A percentile compares a stretch with the other conserved stretches of the same genome.
Conservation (phyloP, 2,329 filamentous ascomycete species). For the Exserohilum turcica region DNA sequence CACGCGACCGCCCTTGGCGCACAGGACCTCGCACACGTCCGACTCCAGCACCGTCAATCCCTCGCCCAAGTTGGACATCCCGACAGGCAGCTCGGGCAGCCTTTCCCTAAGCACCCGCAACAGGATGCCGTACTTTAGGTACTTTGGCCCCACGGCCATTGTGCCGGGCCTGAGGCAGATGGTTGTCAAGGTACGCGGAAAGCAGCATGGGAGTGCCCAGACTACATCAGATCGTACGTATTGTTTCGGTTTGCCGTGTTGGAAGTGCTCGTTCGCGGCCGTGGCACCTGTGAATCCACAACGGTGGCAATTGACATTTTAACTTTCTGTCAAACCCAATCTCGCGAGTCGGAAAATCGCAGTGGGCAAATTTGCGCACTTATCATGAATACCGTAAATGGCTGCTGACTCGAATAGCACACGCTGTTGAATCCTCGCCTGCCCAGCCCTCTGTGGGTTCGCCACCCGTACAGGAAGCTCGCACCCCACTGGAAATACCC, state of each 20-base stretch:
- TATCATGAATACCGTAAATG: background rate
- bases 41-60: constrained; percentile 24
- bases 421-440: constrained; percentile 43
- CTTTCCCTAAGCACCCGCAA: constrained; percentile 59
- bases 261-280: background rate
- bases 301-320: background rate
- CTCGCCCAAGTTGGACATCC: constrained; percentile 28
- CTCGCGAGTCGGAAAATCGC: background rate
- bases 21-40: constrained; percentile 29
- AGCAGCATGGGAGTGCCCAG: constrained; percentile 63
- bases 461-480: constrained; percentile 46
- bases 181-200: constrained; percentile 76
- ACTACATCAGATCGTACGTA: constrained; percentile 59
- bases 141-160: constrained; percentile 89
- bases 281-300: no score
- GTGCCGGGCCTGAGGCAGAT: constrained; percentile 92
- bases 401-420: constrained; percentile 18
- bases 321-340: background rate
- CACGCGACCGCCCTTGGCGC: constrained; percentile 31
- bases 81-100: constrained; percentile 15
- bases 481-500: constrained; percentile 57
- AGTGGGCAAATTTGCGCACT: background rate
- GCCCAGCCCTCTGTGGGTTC: constrained; percentile 39
- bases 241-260: background rate
- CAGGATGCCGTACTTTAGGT: constrained; percentile 85